Percentiles rank a stretch among this genome's conserved stretches.
Conservation (phyloP, 768 basidiomycete genomes). For the Russula olivacea region DNA sequence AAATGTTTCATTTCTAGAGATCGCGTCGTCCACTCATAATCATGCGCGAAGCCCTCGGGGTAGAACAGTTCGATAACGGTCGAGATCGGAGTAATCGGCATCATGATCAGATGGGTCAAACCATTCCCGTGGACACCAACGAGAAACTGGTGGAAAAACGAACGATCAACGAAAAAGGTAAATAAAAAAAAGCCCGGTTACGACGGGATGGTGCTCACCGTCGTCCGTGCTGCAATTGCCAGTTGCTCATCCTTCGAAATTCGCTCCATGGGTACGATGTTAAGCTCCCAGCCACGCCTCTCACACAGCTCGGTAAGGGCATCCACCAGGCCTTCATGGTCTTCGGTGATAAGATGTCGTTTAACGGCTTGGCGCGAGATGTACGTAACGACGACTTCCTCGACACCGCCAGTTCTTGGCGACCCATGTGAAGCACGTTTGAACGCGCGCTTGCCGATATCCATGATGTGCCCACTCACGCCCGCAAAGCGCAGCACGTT, state of each 20-base stretch:
- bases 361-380: conserved; percentile 60
- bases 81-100: conserved; percentile 68
- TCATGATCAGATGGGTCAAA: conserved; percentile 78
- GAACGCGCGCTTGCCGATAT: conserved; percentile 29
- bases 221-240: conserved; percentile 55
- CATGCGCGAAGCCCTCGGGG: conserved; percentile 75
- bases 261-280: conserved; percentile 55
- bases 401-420: conserved; percentile 16
- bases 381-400: conserved; percentile 63
- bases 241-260: conserved; percentile 76
- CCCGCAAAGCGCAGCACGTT: conserved; percentile 67
- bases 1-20: conserved; percentile 72
- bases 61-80: conserved; percentile 85
- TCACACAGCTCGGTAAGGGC: conserved; percentile 47
- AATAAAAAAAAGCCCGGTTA: too few species aligned
- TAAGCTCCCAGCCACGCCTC: conserved; percentile 50
- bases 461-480: conserved; percentile 33
- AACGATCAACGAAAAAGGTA: background rate
- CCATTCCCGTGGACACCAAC: conserved; percentile 52
- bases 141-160: conserved; percentile 14
- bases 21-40: conserved; percentile 78
- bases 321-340: conserved; percentile 50
- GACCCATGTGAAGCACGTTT: conserved; percentile 11
- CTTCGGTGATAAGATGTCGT: conserved; percentile 47
- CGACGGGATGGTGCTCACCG: conserved; percentile 40